phyloP scores from a whole-genome alignment of 2,329 filamentous ascomycete species.

The Chrysosphaeria jannelii region DNA sequence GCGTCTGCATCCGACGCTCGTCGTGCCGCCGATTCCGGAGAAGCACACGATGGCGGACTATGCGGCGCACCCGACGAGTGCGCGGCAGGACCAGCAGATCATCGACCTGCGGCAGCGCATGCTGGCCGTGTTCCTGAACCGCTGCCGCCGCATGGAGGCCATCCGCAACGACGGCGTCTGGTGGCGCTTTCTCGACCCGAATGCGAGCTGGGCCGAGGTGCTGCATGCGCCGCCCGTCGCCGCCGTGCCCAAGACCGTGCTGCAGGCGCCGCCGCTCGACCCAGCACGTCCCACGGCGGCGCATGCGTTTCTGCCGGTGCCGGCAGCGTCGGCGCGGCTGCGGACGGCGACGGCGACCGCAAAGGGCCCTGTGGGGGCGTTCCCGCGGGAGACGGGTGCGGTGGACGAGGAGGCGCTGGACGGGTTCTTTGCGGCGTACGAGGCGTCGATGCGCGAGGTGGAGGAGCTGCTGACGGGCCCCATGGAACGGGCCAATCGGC shows the following conservation, averaged over 20 bases:
- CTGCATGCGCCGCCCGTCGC: conserved; percentile 69
- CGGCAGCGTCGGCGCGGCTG: conserved; percentile 60
- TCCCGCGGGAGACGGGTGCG: conserved; percentile 48
- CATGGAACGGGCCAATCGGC: conserved; percentile 88
- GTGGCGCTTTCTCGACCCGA: conserved; percentile 93
- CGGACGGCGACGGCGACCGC: conserved; percentile 16
- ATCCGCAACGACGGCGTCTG: conserved; percentile 81
- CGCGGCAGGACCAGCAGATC: conserved; percentile 89
- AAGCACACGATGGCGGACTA: conserved; percentile 99
- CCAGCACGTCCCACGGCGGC: conserved; percentile 73
- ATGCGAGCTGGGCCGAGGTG: conserved; percentile 98
- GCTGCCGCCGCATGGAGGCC: conserved; percentile 76
- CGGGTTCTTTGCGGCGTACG: conserved; percentile 84
- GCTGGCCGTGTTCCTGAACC: conserved; percentile 81
- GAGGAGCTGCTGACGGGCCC: conserved; percentile 69
- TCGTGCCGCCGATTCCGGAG: conserved; percentile 90
- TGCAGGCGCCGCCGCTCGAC: conserved; percentile 86
- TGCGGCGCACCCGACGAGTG: conserved; percentile 87
- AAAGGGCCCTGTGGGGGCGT: conserved; percentile 18
- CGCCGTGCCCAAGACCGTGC: conserved; percentile 73
- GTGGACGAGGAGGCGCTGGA: conserved; percentile 76
- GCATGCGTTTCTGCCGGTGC: conserved; percentile 67
- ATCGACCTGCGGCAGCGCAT: conserved; percentile 93
- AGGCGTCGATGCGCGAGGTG: conserved; percentile 70
- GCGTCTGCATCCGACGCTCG: conserved; percentile 73